These are phyloP conservation scores for Gigaspora rosea DNA, from an alignment of 192 early-diverging fungal genomes.

Conservation along the genomic window DNA sequence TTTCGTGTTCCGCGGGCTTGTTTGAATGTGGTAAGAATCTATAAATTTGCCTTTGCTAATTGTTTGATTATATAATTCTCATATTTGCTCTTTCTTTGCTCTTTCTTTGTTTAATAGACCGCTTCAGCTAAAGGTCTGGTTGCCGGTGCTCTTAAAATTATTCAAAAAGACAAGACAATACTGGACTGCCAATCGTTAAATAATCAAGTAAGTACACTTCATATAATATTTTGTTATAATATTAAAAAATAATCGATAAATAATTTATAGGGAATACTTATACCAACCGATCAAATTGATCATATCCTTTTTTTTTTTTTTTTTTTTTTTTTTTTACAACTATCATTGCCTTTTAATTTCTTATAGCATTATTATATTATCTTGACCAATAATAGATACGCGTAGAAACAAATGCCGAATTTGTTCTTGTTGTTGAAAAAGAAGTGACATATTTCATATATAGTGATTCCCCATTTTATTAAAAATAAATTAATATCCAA, in stretches of 20 bases:
- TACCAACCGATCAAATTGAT: constrained; percentile 23
- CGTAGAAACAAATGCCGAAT: constrained; percentile 20
- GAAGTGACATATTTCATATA: constrained; percentile 23
- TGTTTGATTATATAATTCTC: no score
- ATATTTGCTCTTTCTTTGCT: no score
- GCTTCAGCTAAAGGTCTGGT: constrained; percentile 35
- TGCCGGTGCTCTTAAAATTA: constrained; percentile 16
- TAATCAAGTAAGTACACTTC: not conserved
- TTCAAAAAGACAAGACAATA: constrained; percentile 14
- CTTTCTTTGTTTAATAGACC: not conserved
- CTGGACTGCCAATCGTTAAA: constrained; percentile 14
- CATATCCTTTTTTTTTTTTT: constrained; percentile 8
- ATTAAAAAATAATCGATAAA: no score
- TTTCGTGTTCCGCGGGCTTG: constrained; percentile 29
- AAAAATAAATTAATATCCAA: not conserved
- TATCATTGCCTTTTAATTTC: not conserved
- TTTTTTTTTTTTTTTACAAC: no score
- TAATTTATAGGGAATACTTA: constrained; percentile 5
- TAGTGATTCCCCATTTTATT: not conserved
- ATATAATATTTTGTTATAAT: not conserved
- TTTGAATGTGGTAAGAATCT: constrained; percentile 30
- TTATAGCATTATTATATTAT: not conserved
- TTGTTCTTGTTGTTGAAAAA: constrained; percentile 34
- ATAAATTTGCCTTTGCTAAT: not conserved
- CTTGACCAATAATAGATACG: constrained; percentile 4